Evolutionary conservation across 176 grass and related monocot genomes (phyloP).

Genomic region (Ensete glaucum): DNA sequence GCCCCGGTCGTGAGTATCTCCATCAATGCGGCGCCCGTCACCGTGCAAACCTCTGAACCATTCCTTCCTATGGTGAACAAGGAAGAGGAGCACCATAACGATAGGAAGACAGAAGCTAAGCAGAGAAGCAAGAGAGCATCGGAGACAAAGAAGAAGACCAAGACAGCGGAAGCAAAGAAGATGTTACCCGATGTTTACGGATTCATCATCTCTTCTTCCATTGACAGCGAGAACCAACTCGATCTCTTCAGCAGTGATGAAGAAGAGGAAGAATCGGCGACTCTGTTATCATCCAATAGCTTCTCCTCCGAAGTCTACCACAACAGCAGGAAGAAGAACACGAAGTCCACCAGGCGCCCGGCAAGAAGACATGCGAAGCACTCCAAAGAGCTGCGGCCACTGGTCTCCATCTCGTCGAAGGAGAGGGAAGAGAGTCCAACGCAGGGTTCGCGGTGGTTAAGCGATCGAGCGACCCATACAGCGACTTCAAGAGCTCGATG

Average conservation of each 20-base stretch:
- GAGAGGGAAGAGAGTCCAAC: background rate
- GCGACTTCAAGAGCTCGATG: constrained; percentile 21
- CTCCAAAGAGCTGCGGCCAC: background rate
- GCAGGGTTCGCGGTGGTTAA: constrained; percentile 31
- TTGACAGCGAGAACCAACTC: constrained; percentile 32
- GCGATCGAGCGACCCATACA: constrained; percentile 15
- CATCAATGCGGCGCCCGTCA: no score
- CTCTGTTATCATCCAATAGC: background rate
- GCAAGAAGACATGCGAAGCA: background rate
- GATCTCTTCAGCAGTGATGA: background rate
- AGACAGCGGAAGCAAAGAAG: background rate
- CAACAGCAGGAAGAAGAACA: background rate
- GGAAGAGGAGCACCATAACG: no score
- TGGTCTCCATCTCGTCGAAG: background rate
- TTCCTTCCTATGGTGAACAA: no score
- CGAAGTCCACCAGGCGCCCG: background rate
- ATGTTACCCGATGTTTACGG: constrained; percentile 15
- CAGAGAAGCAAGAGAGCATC: background rate
- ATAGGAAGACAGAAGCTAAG: no score
- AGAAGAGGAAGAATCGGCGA: background rate
- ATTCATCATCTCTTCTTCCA: constrained; percentile 34
- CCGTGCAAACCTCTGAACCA: no score
- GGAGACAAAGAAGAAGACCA: constrained; percentile 21
- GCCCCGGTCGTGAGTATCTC: constrained; percentile 39
- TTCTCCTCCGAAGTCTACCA: background rate